Conservation (phyloP, 1,284 basidiomycete species). For the Cystobasidiaceae sp. region DNA sequence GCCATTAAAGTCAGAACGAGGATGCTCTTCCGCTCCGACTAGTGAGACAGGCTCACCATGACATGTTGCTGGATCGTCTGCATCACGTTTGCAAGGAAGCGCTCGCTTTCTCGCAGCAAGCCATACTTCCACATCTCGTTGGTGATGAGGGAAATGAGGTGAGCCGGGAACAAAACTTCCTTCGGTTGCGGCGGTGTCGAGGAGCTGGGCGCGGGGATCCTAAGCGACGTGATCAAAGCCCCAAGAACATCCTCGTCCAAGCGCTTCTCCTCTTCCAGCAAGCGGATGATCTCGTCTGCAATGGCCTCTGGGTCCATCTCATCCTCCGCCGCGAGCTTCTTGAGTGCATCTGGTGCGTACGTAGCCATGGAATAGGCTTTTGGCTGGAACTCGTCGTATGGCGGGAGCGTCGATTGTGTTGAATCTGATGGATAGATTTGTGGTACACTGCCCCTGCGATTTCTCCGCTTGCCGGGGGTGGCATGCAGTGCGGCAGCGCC, state of each 20-base stretch:
- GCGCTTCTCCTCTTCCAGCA: slow-evolving; percentile 85
- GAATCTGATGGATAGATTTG: slow-evolving; percentile 31
- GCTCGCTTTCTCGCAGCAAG: slow-evolving; percentile 91
- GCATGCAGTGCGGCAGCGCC: slow-evolving; percentile 41
- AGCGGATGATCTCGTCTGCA: slow-evolving; percentile 87
- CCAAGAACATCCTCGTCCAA: slow-evolving; percentile 92
- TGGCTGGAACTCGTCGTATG: slow-evolving; percentile 26
- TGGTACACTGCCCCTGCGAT: slow-evolving; percentile 22
- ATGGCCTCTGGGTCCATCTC: slow-evolving; percentile 64
- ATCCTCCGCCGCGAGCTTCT: slow-evolving; percentile 16
- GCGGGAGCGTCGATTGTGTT: slow-evolving; percentile 29
- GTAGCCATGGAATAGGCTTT: slow-evolving; percentile 22
- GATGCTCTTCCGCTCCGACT: background rate
- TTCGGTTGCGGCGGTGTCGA: slow-evolving; percentile 90
- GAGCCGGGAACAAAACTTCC: slow-evolving; percentile 99
- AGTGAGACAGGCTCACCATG: slow-evolving; percentile 76
- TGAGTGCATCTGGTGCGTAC: slow-evolving; percentile 6
- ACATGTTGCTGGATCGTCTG: slow-evolving; percentile 95
- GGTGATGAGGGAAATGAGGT: slow-evolving; percentile 91
- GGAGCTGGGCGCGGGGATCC: slow-evolving; percentile 85
- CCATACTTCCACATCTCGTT: slow-evolving; percentile 99
- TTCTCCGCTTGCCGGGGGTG: slow-evolving; percentile 42
- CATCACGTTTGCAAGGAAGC: slow-evolving; percentile 98
- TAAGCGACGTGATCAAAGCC: slow-evolving; percentile 82
- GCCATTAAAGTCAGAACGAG: slow-evolving; percentile 26